Evolutionary conservation across 164 flowering plant genomes (phyloP), one percentile per base, ranked within the genome.

Genomic region (Liriodendron chinense): DNA sequence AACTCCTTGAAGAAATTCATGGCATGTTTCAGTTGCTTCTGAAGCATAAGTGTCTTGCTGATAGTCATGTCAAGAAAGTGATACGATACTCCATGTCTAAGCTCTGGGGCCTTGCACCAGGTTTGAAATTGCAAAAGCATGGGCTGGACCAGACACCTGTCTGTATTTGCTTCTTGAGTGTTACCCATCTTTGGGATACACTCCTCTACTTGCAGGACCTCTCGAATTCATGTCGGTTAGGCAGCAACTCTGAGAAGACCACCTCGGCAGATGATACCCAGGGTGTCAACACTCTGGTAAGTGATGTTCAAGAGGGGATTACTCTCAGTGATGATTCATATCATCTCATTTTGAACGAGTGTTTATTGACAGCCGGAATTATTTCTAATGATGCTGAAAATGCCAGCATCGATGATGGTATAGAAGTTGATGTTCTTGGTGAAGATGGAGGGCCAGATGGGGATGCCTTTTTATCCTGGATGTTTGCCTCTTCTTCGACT

Each of bases 101-200:
- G 85, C 83, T 96, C 49, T 97, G 86, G 74, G 79, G 83, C 78
- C 73, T 90, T 65, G 79, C 86, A 75, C 85, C 87, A 53, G 90
- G 87, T 74, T 84, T 91, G 67, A 88, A 79, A 78, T 85, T 96
- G 74, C 78, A 87, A 57, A 82, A 80, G 68, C 89, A 78, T 78
- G 92, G 90, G 43, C 74, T 93, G 73, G 93, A 87, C 57, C 94
- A 88, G 74, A 81, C 91, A 62, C 99, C 99, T 20, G 66, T 86
- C 16, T 93, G 96, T 80, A 91, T 96, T 24, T 96, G 99, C 85
- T 91, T 94, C 80, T 76, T 96, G 81, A 96, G 91, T 74, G 89
- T 87, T 65, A 10, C 82, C 3, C 95, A 93, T 82, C 94, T 96
- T 34, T 83, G 68, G 72, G 92, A 93, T 76, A 81, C 93, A 68